Evolutionary conservation across 192 early-diverging fungal genomes (phyloP).

Genomic region (Geosiphon pyriformis): DNA sequence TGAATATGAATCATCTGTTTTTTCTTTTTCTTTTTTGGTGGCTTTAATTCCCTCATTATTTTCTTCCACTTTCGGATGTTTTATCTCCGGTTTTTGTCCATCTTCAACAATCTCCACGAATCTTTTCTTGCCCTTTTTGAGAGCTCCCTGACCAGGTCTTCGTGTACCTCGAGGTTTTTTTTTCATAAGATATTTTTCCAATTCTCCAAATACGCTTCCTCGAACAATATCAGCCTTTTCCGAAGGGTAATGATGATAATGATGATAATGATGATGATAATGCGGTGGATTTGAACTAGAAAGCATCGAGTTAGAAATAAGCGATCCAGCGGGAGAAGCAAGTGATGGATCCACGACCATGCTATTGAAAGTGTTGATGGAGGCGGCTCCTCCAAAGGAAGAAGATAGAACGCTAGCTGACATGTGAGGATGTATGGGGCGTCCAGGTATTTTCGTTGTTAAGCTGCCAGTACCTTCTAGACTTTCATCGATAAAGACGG

Average conservation of each 20-base stretch:
- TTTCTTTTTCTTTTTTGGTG: background rate
- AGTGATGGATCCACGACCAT: constrained; percentile 19
- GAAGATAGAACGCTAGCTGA: constrained; percentile 13
- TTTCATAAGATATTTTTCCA: constrained; percentile 21
- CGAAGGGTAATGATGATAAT: constrained; percentile 14
- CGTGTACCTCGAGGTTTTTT: background rate
- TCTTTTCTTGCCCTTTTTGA: constrained; percentile 7
- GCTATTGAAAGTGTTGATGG: constrained; percentile 21
- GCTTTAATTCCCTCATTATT: background rate
- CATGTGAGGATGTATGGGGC: constrained; percentile 12
- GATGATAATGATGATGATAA: constrained; percentile 26
- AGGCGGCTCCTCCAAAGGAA: constrained; percentile 13
- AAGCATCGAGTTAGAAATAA: constrained; percentile 11
- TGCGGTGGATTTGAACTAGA: constrained; percentile 25
- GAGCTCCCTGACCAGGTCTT: background rate
- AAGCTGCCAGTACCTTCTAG: constrained; percentile 1
- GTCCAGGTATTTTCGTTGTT: background rate
- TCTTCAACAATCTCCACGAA: constrained; percentile 6
- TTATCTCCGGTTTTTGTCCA: background rate
- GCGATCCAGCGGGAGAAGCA: constrained; percentile 14
- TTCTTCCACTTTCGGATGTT: constrained; percentile 2
- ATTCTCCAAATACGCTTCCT: constrained; percentile 23
- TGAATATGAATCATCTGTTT: background rate
- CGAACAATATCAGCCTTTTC: constrained; percentile 17
- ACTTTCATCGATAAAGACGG: background rate